A percentile compares a stretch with the other conserved stretches of the same genome.
Conservation (phyloP, 1,284 basidiomycete genomes). For the Puccinia triticina region DNA sequence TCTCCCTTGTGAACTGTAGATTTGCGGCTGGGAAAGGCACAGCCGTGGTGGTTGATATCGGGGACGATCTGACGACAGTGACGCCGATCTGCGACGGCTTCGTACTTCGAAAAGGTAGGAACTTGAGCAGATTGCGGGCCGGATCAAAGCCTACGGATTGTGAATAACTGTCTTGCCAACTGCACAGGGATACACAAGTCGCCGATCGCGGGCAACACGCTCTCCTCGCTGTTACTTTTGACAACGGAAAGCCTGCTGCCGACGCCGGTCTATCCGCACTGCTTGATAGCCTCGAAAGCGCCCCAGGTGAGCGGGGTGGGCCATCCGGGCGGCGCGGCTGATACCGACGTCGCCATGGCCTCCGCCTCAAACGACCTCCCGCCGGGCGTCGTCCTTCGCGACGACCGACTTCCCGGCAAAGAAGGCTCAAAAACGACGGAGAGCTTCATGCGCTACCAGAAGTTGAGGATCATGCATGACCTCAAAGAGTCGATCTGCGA, state of each 20-base stretch:
- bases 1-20: constrained; percentile 61
- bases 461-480: constrained; percentile 82
- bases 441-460: constrained; percentile 80
- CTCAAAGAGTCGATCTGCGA: constrained; percentile 88
- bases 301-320: not conserved
- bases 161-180: not conserved
- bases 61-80: constrained; percentile 82
- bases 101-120: constrained; percentile 86
- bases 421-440: constrained; percentile 68
- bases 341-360: not conserved
- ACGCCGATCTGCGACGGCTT: constrained; percentile 97
- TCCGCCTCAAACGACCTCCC: constrained; percentile 17
- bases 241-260: constrained; percentile 15
- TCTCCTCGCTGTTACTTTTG: constrained; percentile 56
- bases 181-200: constrained; percentile 58
- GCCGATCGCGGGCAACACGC: constrained; percentile 55
- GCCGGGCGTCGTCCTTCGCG: constrained; percentile 65
- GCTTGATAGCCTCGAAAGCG: constrained; percentile 35
- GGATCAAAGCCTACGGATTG: not conserved
- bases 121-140: not conserved
- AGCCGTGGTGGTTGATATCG: constrained; percentile 90
- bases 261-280: constrained; percentile 38
- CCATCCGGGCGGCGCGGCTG: not conserved
- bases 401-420: constrained; percentile 68
- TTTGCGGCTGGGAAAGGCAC: constrained; percentile 97